These are phyloP conservation scores for Picea glauca DNA, from an alignment of 75 land plant species.

Conservation along the genomic window DNA sequence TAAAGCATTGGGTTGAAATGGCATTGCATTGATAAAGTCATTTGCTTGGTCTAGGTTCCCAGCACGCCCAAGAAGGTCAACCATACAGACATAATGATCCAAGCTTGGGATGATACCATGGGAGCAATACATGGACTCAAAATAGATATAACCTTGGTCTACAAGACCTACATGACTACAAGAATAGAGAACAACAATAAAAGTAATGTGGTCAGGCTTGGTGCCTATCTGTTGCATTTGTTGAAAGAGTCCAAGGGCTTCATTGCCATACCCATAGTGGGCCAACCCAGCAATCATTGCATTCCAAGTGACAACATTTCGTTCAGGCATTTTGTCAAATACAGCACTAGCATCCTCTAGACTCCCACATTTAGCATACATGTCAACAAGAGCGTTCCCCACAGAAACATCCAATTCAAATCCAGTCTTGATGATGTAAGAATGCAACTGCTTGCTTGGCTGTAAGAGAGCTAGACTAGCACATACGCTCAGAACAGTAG, in stretches of 20 bases:
- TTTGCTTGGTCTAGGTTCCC: slow-evolving; percentile 41
- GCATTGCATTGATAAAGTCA: slow-evolving; percentile 42
- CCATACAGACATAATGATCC: slow-evolving; percentile 48
- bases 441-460: slow-evolving; percentile 42
- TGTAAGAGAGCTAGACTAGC: slow-evolving; percentile 31
- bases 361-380: slow-evolving; percentile 65
- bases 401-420: slow-evolving; percentile 32
- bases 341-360: slow-evolving; percentile 33
- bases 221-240: slow-evolving; percentile 29
- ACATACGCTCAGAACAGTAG: slow-evolving; percentile 31
- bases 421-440: slow-evolving; percentile 38
- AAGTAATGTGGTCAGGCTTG: slow-evolving; percentile 43
- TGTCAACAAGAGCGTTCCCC: slow-evolving; percentile 42
- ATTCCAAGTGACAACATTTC: slow-evolving; percentile 51
- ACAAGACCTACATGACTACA: slow-evolving; percentile 58
- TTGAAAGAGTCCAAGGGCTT: slow-evolving; percentile 28
- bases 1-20: slow-evolving; percentile 37
- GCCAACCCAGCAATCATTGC: slow-evolving; percentile 3
- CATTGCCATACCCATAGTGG: slow-evolving; percentile 25
- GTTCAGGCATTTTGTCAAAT: slow-evolving; percentile 14
- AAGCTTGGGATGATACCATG: slow-evolving; percentile 35
- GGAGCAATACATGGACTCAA: slow-evolving; percentile 32
- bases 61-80: slow-evolving; percentile 64
- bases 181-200: slow-evolving; percentile 41
- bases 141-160: slow-evolving; percentile 23